These are phyloP conservation scores for Theobroma grandiflorum DNA, from an alignment of 441 rosid genomes.

Conservation along the genomic window DNA sequence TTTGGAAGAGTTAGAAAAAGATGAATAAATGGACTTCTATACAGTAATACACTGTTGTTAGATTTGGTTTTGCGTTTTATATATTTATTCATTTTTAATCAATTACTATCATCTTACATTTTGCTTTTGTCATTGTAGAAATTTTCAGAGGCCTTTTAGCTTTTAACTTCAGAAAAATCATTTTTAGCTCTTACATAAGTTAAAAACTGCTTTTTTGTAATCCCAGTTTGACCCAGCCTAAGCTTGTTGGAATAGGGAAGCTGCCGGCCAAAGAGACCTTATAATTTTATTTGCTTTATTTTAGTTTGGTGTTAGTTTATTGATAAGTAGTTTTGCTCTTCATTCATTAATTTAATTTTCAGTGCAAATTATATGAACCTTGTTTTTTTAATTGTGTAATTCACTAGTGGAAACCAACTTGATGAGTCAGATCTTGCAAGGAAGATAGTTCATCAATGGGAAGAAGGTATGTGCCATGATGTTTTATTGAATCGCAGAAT, in stretches of 20 bases:
- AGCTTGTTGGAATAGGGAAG: too few species aligned
- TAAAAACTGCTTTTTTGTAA: too few species aligned
- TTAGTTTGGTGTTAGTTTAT: neutral
- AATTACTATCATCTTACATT: neutral
- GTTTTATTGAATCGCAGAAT: constrained; percentile 2
- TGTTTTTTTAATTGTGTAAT: constrained; percentile 25
- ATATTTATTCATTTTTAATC: neutral
- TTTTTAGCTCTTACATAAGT: constrained; percentile 13
- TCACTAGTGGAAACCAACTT: constrained; percentile 56
- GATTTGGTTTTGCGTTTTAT: neutral
- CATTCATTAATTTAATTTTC: neutral
- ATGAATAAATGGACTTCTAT: neutral
- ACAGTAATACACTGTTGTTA: too few species aligned
- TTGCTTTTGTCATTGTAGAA: neutral
- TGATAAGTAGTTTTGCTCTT: neutral
- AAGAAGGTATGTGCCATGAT: constrained; percentile 63
- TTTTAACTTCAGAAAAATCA: constrained; percentile 14
- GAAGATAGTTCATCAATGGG: constrained; percentile 85
- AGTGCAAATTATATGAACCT: neutral
- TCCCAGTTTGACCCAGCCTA: too few species aligned
- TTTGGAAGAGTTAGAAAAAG: neutral
- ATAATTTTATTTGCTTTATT: neutral
- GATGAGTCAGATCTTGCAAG: constrained; percentile 81
- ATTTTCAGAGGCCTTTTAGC: constrained; percentile 1
- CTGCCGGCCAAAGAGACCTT: neutral